Evolutionary conservation across 192 early-diverging fungal species (phyloP).

Genomic region (Chytriomyces sp.): DNA sequence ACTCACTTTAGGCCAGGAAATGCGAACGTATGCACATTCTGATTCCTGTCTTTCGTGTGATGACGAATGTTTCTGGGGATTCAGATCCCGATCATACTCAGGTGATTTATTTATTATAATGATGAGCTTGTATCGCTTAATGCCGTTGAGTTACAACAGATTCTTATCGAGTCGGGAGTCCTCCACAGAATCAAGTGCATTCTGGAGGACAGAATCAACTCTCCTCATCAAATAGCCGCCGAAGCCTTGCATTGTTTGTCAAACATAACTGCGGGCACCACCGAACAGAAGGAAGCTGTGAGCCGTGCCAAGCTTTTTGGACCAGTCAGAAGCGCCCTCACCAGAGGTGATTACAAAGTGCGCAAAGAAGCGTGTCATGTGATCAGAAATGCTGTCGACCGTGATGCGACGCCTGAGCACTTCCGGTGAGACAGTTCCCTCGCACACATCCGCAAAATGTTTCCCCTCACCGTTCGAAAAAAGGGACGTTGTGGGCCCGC

Average conservation of each 20-base stretch:
- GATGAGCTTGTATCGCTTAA: neutral
- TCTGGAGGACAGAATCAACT: neutral
- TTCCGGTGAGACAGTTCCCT: constrained; percentile 14
- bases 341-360: neutral
- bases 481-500: constrained; percentile 26
- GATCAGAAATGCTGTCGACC: constrained; percentile 32
- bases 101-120: constrained; percentile 21
- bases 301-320: constrained; percentile 12
- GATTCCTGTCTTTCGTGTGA: constrained; percentile 31
- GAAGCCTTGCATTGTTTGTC: constrained; percentile 32
- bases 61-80: constrained; percentile 37
- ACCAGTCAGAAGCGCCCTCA: constrained; percentile 7
- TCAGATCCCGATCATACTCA: constrained; percentile 21
- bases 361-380: constrained; percentile 35
- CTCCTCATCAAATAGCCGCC: constrained; percentile 7
- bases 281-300: constrained; percentile 28
- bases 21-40: neutral
- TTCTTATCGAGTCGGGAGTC: constrained; percentile 24
- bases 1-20: neutral
- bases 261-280: constrained; percentile 38
- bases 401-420: constrained; percentile 35
- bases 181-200: neutral
- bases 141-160: neutral
- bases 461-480: neutral
- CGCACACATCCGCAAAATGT: neutral